These are phyloP conservation scores for Fusarium paranaense DNA, from an alignment of 2,329 filamentous ascomycete genomes.

Conservation along the genomic window DNA sequence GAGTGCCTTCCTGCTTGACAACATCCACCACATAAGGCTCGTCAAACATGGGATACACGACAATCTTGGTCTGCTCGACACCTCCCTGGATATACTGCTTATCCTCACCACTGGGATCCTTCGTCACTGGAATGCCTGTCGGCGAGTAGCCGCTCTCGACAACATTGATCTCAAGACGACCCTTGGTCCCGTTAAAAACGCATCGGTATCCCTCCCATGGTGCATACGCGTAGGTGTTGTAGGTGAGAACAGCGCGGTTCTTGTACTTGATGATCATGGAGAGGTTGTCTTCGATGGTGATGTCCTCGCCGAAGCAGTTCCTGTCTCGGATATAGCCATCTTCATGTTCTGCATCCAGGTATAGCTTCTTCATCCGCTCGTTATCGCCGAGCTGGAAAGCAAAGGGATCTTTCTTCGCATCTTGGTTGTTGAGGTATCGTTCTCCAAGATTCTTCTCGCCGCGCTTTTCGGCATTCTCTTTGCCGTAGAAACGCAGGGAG, in stretches of 20 bases:
- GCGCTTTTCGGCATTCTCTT: conserved; percentile 68
- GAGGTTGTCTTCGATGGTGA: conserved; percentile 74
- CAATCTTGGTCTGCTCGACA: conserved; percentile 55
- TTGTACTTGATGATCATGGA: conserved; percentile 68
- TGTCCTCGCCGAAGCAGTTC: conserved; percentile 71
- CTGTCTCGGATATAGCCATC: conserved; percentile 72
- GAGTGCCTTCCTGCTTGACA: conserved; percentile 62
- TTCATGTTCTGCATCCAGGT: conserved; percentile 72
- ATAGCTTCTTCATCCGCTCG: conserved; percentile 66
- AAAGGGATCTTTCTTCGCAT: conserved; percentile 66
- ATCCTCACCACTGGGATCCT: conserved; percentile 55
- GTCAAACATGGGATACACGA: conserved; percentile 66
- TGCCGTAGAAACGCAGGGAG: conserved; percentile 69
- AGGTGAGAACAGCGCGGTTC: conserved; percentile 68
- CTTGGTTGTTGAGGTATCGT: conserved; percentile 62
- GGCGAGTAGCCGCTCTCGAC: conserved; percentile 72
- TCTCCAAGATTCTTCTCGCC: conserved; percentile 64
- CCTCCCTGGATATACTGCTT: conserved; percentile 40
- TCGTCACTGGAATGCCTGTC: conserved; percentile 62
- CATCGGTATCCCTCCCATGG: conserved; percentile 72
- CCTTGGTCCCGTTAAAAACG: conserved; percentile 68
- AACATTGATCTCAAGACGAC: conserved; percentile 70
- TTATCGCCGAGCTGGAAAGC: conserved; percentile 66
- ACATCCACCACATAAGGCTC: conserved; percentile 68
- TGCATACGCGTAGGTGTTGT: conserved; percentile 69